phyloP scores from a whole-genome alignment of 164 flowering plant genomes.

The Pachysandra terminalis region DNA sequence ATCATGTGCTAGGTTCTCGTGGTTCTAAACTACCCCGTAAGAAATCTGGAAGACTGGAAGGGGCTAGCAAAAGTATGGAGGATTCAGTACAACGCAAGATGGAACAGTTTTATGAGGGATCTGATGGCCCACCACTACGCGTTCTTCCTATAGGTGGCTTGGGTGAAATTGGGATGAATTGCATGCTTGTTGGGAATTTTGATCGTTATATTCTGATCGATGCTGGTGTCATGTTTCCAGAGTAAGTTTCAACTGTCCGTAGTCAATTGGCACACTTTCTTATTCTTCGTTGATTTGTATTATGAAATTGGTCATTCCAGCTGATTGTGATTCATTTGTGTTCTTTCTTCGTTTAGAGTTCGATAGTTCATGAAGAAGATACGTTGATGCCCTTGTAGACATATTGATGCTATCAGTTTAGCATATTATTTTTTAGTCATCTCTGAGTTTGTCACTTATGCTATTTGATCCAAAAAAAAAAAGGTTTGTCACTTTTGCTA shows the following conservation, averaged over 20 bases:
- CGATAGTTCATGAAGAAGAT: background rate
- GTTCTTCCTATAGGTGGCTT: conserved; percentile 95
- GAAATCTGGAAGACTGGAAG: conserved; percentile 59
- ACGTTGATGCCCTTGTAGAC: background rate
- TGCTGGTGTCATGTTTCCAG: conserved; percentile 99
- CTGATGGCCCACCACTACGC: conserved; percentile 93
- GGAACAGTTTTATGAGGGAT: conserved; percentile 96
- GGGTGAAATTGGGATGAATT: conserved; percentile 99
- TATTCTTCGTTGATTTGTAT: background rate
- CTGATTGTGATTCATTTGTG: background rate
- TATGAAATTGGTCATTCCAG: background rate
- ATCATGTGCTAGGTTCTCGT: conserved; percentile 40
- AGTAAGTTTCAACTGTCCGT: conserved; percentile 44
- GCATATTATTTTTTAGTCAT: background rate
- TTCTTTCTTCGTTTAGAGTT: background rate
- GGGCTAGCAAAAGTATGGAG: conserved; percentile 84
- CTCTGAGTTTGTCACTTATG: too few species aligned
- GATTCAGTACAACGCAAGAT: conserved; percentile 87
- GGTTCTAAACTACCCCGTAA: conserved; percentile 42
- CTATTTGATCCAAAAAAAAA: too few species aligned
- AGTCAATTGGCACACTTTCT: background rate
- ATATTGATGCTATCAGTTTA: background rate
- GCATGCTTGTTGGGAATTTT: conserved; percentile 96
- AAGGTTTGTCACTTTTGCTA: background rate
- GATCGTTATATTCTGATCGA: conserved; percentile 96